Conservation (phyloP, 108 stramenopile species). For the Stephanodiscus triporus region DNA sequence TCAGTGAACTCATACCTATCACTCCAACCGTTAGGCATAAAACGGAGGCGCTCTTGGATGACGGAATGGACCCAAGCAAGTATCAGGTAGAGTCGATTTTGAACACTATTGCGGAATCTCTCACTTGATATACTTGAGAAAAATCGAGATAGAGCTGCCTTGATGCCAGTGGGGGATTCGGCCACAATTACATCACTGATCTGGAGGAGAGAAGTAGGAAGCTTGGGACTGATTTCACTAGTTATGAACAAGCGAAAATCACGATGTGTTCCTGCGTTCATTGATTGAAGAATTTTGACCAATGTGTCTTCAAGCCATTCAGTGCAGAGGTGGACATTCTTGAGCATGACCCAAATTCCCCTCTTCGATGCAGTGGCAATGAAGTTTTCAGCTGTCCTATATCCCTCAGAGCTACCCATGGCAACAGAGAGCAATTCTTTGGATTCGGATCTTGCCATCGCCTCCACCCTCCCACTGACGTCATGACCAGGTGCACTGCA, state of each 20-base stretch:
- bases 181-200: slow-evolving; percentile 86
- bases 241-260: slow-evolving; percentile 94
- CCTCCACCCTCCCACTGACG: slow-evolving; percentile 94
- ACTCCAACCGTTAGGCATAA: slow-evolving; percentile 94
- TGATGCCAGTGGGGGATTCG: slow-evolving; percentile 95
- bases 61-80: slow-evolving; percentile 97
- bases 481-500: slow-evolving; percentile 96
- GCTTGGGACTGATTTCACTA: slow-evolving; percentile 86
- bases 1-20: slow-evolving; percentile 96
- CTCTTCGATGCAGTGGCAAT: slow-evolving; percentile 75
- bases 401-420: slow-evolving; percentile 96
- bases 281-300: slow-evolving; percentile 92
- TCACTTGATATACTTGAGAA: slow-evolving; percentile 77
- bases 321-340: slow-evolving; percentile 97
- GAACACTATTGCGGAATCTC: slow-evolving; percentile 63
- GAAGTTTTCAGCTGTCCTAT: slow-evolving; percentile 81
- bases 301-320: slow-evolving; percentile 94
- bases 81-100: slow-evolving; percentile 88
- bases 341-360: slow-evolving; percentile 97
- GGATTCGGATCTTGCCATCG: slow-evolving; percentile 77
- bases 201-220: slow-evolving; percentile 81
- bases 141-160: slow-evolving; percentile 90
- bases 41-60: slow-evolving; percentile 95
- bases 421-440: slow-evolving; percentile 88
- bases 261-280: slow-evolving; percentile 64